Percentiles rank a stretch among this genome's conserved stretches.
Evolutionary conservation across 306 rosid genomes (phyloP).

Genomic region (Ziziphus jujuba): DNA sequence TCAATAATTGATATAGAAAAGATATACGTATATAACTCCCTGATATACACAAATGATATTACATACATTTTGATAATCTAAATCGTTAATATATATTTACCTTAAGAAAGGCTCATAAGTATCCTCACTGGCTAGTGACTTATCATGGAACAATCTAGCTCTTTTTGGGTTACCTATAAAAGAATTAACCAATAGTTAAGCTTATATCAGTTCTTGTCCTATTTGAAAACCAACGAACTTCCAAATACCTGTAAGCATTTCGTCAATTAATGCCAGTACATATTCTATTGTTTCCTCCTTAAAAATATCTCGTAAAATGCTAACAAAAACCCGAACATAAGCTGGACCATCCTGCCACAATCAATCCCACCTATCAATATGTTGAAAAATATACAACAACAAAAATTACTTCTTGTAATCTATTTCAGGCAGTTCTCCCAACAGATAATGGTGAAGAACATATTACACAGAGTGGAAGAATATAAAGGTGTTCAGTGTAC

Average conservation of each 20-base stretch:
- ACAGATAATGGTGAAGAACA: background rate
- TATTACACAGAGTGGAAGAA: background rate
- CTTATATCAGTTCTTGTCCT: background rate
- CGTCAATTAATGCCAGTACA: conserved; percentile 83
- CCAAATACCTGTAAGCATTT: conserved; percentile 78
- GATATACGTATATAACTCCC: background rate
- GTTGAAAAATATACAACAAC: conserved; percentile 12
- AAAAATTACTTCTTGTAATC: conserved; percentile 3
- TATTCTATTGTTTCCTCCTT: conserved; percentile 96
- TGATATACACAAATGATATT: background rate
- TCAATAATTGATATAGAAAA: background rate
- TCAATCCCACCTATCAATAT: conserved; percentile 17
- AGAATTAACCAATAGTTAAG: conserved; percentile 21
- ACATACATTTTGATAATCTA: background rate
- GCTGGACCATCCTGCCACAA: conserved; percentile 88
- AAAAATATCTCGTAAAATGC: conserved; percentile 75
- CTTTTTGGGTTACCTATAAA: conserved; percentile 84
- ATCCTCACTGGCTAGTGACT: conserved; percentile 66
- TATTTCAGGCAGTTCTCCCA: conserved; percentile 4
- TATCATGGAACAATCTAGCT: conserved; percentile 87
- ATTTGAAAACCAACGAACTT: conserved; percentile 5
- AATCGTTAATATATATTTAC: conserved; percentile 41
- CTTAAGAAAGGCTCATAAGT: conserved; percentile 91
- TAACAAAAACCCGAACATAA: conserved; percentile 78
- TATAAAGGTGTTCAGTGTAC: background rate